Base-by-base conservation (phyloP, 495 filamentous ascomycete species). In the Sordaria brevicollis region DNA sequence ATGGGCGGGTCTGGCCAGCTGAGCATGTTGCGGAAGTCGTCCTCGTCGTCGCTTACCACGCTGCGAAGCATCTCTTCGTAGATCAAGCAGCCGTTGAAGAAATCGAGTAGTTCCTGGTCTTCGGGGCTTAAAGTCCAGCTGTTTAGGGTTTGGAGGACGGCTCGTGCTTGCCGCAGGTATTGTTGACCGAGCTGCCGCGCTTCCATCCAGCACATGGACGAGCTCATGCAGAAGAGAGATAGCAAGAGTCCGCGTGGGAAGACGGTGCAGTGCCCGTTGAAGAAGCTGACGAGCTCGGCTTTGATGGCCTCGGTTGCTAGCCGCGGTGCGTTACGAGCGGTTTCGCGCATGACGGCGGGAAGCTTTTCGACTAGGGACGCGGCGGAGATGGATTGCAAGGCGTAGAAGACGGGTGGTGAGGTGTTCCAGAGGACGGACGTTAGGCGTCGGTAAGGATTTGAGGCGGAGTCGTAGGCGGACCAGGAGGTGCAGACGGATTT, bases 1-100 rank as follows among this genome's bases (percentile, higher is more conserved):
- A 29, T n/a, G 38, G 36, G 9, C 11, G 75, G 75, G 21, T 79
- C 77, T 15, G 76, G 74, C 77, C 76, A 79, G 69, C 77, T 79
- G 39, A 79, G 77, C 75, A 79, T 77, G 34, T 78, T 71, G 29
- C 70, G 36, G 11, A 73, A 69, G 69, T 79, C 77, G 41, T 71
- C 43, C 3, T 79, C 77, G 17, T 79, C 74, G 13, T 79, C 76
- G 54, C 75, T 78, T n/a, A 78, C 77, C 4, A 79, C 77, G 57
- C 77, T 78, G 10, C 76, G 72, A 9, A 79, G 76, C 75, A 78
- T 78, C 54, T 78, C 77, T 36, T 79, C 77, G 65, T 79, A 79
- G 35, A 79, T 71, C 1, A 79, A 73, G 15, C 77, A 79, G n/a
- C 77, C 77, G 4, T 76, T 77, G 65, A 79, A 79, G 69, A 79